A percentile compares a stretch with the other conserved stretches of the same genome.
Conservation (phyloP, 1,284 basidiomycete species). For the Trametes versicolor region DNA sequence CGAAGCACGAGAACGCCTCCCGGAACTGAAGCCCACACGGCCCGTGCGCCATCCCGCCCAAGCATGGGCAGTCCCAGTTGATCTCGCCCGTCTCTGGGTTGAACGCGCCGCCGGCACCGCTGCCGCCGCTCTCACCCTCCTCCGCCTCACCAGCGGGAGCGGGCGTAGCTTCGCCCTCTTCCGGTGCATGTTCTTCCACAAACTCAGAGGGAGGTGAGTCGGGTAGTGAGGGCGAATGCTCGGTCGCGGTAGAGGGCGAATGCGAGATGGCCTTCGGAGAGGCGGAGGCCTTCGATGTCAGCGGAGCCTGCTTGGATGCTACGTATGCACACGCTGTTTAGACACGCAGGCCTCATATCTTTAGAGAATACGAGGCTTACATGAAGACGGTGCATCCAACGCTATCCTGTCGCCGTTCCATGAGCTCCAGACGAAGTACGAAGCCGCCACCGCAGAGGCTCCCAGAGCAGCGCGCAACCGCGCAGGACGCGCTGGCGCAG, state of each 20-base stretch:
- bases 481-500: constrained; percentile 37
- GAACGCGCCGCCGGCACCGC: constrained; percentile 61
- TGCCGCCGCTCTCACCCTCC: constrained; percentile 46
- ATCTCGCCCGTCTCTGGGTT: constrained; percentile 98
- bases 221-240: constrained; percentile 29
- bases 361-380: constrained; percentile 21
- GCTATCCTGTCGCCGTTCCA: constrained; percentile 54
- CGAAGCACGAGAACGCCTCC: constrained; percentile 97
- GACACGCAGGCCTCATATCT: neutral
- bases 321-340: neutral
- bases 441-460: constrained; percentile 54
- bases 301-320: constrained; percentile 36
- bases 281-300: constrained; percentile 24
- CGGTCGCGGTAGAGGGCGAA: constrained; percentile 19
- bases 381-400: constrained; percentile 44
- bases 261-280: constrained; percentile 29
- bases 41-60: constrained; percentile 98
- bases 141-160: constrained; percentile 44
- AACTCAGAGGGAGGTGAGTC: constrained; percentile 9
- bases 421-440: constrained; percentile 53
- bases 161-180: constrained; percentile 30
- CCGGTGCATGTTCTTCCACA: constrained; percentile 25
- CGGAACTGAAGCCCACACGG: constrained; percentile 96
- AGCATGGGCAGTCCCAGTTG: constrained; percentile 98
- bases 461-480: constrained; percentile 51